Conservation (phyloP, 2,329 filamentous ascomycete genomes). For the Scytalidium sp. region DNA sequence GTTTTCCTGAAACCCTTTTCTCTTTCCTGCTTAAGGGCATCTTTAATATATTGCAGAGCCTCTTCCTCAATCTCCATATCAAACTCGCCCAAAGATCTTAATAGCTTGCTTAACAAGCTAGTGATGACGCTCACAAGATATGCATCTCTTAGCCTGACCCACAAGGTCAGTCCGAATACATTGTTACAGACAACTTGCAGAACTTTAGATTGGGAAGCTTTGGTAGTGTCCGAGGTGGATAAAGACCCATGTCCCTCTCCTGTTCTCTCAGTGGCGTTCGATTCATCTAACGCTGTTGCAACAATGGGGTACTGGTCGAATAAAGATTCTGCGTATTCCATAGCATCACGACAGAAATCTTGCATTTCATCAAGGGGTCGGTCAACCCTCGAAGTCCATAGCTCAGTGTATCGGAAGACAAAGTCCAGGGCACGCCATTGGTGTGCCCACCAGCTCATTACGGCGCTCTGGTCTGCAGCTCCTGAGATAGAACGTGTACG, state of each 20-base stretch:
- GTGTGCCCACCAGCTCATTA: slow-evolving; percentile 71
- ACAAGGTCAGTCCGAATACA: slow-evolving; percentile 71
- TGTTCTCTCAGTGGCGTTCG: slow-evolving; percentile 35
- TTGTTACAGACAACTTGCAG: slow-evolving; percentile 63
- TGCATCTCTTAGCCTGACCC: slow-evolving; percentile 85
- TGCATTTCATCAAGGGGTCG: slow-evolving; percentile 64
- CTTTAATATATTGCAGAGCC: slow-evolving; percentile 59
- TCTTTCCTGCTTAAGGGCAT: slow-evolving; percentile 57
- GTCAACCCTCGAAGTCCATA: slow-evolving; percentile 68
- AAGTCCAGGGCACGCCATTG: slow-evolving; percentile 80
- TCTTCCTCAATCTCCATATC: slow-evolving; percentile 65
- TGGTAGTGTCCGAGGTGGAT: slow-evolving; percentile 24
- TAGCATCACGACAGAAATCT: slow-evolving; percentile 90
- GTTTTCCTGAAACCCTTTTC: slow-evolving; percentile 63
- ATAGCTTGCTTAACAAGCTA: slow-evolving; percentile 77
- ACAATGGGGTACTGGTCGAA: slow-evolving; percentile 85
- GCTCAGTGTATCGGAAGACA: slow-evolving; percentile 79
- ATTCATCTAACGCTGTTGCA: slow-evolving; percentile 42
- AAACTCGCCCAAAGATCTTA: slow-evolving; percentile 76
- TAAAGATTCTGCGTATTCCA: slow-evolving; percentile 85
- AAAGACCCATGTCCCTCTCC: slow-evolving; percentile 23
- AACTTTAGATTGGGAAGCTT: slow-evolving; percentile 46
- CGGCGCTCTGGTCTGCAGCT: slow-evolving; percentile 38
- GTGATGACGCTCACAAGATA: slow-evolving; percentile 83
- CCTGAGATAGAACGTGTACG: slow-evolving; percentile 20